Conservation (phyloP, 2,329 filamentous ascomycete genomes). For the Neurospora sp. region DNA sequence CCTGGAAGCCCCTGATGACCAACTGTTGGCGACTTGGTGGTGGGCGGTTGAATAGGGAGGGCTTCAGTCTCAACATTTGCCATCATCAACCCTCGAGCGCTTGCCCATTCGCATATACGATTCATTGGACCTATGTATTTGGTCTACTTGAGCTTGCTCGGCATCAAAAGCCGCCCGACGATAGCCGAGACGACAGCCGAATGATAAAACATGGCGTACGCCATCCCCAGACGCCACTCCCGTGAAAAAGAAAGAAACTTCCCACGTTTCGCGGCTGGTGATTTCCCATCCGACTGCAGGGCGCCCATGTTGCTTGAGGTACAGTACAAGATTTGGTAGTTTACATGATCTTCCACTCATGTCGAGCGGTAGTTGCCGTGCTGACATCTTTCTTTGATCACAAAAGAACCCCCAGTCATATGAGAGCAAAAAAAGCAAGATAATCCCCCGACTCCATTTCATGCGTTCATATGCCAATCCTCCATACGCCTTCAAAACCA, state of each 20-base stretch:
- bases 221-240: neutral
- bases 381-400: neutral
- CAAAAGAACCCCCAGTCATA: neutral
- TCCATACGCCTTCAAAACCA: neutral
- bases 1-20: neutral
- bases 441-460: neutral
- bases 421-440: neutral
- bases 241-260: neutral
- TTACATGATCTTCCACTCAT: neutral
- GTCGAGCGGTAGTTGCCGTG: neutral
- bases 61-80: neutral
- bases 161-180: neutral
- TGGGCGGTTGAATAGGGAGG: neutral
- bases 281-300: neutral
- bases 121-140: neutral
- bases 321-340: neutral
- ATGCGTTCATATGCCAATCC: neutral
- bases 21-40: neutral
- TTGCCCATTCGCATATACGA: neutral
- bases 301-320: neutral
- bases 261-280: neutral
- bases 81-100: neutral
- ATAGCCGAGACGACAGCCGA: neutral
- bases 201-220: neutral
- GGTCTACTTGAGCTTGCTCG: neutral